A percentile compares a stretch with the other conserved stretches of the same genome.
Evolutionary conservation across 73 alveolate genomes (phyloP).

Genomic region (Paramecium primaurelia): DNA sequence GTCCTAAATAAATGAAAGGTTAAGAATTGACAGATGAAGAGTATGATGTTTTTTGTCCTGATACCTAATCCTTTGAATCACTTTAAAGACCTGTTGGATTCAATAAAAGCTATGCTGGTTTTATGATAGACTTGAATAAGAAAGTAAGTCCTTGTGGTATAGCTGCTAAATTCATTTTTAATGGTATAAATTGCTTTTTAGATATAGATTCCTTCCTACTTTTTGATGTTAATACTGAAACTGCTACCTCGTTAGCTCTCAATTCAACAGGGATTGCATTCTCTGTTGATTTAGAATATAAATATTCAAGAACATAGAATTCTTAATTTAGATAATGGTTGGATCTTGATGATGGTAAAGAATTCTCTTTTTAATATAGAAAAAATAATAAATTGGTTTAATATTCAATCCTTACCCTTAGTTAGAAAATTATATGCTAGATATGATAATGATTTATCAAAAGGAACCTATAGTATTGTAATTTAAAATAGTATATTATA

Average conservation of each 20-base stretch:
- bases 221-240: background rate
- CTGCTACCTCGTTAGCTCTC: background rate
- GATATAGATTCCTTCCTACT: background rate
- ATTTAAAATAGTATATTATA: background rate
- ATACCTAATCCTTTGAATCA: background rate
- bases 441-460: background rate
- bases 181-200: background rate
- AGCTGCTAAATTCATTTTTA: constrained; percentile 32
- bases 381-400: constrained; percentile 24
- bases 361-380: background rate
- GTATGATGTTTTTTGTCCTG: background rate
- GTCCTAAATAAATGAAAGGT: constrained; percentile 18
- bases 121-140: background rate
- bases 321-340: constrained; percentile 32
- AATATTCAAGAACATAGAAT: background rate
- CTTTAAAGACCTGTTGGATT: background rate
- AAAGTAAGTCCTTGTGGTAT: constrained; percentile 14
- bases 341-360: background rate
- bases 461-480: background rate
- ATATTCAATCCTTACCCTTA: constrained; percentile 8
- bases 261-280: constrained; percentile 16
- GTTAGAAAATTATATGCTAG: constrained; percentile 22
- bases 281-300: background rate
- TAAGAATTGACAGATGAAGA: background rate
- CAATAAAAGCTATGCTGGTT: background rate